These are phyloP conservation scores for Inga leiocalycina DNA, from an alignment of 306 rosid genomes.

Conservation along the genomic window DNA sequence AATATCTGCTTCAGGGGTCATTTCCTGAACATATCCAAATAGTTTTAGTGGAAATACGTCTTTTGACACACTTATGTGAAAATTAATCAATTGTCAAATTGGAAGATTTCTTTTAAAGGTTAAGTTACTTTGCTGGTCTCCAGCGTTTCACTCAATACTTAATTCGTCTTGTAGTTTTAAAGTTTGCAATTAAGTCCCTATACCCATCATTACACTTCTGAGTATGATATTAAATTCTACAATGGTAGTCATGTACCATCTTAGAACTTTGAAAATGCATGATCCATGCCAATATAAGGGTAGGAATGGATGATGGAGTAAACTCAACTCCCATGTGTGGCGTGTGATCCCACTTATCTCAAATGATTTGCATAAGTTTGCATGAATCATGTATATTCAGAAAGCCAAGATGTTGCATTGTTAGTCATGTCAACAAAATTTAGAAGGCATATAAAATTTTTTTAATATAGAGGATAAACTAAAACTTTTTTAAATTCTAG, in stretches of 20 bases:
- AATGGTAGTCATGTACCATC: background rate
- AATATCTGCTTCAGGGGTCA: conserved; percentile 94
- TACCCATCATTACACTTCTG: background rate
- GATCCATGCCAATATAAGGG: background rate
- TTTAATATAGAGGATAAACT: background rate
- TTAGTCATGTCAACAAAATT: background rate
- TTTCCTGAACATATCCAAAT: conserved; percentile 68
- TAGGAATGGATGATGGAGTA: background rate
- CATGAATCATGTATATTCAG: background rate
- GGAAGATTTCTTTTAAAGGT: background rate
- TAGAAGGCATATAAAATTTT: background rate
- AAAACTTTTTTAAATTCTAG: background rate
- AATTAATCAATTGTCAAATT: conserved; percentile 3
- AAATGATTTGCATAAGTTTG: background rate
- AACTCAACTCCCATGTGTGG: background rate
- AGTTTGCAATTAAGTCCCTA: background rate
- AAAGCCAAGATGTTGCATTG: background rate
- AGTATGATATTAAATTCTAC: background rate
- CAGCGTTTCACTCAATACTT: background rate
- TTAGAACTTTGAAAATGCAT: background rate
- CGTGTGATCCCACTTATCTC: background rate
- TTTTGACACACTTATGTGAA: conserved; percentile 17
- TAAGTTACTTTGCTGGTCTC: background rate
- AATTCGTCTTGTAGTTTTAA: background rate
- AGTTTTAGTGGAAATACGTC: conserved; percentile 10